Conservation (phyloP, 2,329 filamentous ascomycete genomes). For the Plenodomus tracheiphilus region DNA sequence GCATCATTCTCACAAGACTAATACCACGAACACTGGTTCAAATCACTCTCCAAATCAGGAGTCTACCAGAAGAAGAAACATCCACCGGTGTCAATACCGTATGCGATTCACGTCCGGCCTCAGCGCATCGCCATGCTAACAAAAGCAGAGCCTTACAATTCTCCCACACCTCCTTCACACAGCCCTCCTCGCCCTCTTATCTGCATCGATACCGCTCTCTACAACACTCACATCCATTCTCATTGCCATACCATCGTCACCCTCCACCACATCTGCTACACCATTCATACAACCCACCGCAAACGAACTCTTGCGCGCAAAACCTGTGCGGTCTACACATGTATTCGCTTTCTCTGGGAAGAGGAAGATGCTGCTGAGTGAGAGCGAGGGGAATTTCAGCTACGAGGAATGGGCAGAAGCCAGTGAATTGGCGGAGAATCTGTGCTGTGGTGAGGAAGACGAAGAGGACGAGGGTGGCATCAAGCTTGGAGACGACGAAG, state of each 20-base stretch:
- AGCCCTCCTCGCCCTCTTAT: constrained; percentile 78
- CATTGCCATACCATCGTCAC: constrained; percentile 75
- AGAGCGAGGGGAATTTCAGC: constrained; percentile 81
- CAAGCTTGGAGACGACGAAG: constrained; percentile 36
- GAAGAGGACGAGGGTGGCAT: constrained; percentile 43
- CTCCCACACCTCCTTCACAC: constrained; percentile 84
- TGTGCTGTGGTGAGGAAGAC: constrained; percentile 62
- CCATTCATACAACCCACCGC: constrained; percentile 60
- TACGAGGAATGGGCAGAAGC: constrained; percentile 75
- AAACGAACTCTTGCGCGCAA: constrained; percentile 63
- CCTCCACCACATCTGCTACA: constrained; percentile 59
- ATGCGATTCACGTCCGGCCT: too few relatives aligned
- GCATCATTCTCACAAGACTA: constrained; percentile 73
- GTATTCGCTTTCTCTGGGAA: constrained; percentile 73
- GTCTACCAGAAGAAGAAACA: constrained; percentile 68
- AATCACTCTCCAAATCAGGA: constrained; percentile 75
- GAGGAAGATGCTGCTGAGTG: constrained; percentile 73
- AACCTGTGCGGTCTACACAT: constrained; percentile 80
- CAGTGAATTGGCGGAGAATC: constrained; percentile 64
- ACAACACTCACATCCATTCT: constrained; percentile 78
- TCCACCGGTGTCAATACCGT: constrained; percentile 65
- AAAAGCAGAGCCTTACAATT: constrained; percentile 69
- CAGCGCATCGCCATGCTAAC: constrained; percentile 8
- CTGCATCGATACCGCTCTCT: constrained; percentile 78
- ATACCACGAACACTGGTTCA: constrained; percentile 80